Conservation (phyloP, 345 rosid species). For the Corymbia maculata region DNA sequence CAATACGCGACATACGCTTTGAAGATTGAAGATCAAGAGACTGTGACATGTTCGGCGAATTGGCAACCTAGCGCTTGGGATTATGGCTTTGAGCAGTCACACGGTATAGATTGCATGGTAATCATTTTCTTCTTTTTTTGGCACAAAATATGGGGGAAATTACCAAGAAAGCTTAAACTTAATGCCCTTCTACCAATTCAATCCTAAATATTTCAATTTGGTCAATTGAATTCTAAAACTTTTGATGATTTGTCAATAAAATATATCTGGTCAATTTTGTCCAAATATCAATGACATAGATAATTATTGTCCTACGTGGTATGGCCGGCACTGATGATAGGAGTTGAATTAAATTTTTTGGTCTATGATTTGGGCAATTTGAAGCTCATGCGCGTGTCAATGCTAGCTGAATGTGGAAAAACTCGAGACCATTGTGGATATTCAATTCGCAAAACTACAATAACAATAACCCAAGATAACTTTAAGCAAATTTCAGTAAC, state of each 20-base stretch:
- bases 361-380: neutral
- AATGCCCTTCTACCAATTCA: too few relatives aligned
- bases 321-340: fast-evolving
- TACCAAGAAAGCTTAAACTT: too few relatives aligned
- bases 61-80: neutral
- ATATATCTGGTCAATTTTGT: too few relatives aligned
- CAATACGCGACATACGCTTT: neutral
- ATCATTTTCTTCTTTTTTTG: neutral
- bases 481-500: neutral
- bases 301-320: too few relatives aligned
- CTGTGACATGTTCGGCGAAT: neutral
- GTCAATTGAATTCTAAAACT: too few relatives aligned
- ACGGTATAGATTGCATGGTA: neutral
- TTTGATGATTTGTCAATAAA: too few relatives aligned
- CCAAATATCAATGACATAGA: too few relatives aligned
- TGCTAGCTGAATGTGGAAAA: neutral
- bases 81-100: neutral
- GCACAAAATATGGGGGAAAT: neutral
- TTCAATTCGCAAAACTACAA: neutral
- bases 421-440: neutral
- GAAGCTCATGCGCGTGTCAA: neutral
- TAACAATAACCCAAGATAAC: neutral
- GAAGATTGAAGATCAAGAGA: neutral
- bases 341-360: neutral
- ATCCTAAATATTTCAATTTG: too few relatives aligned